phyloP scores from a whole-genome alignment of 1,139 yeast species.

The Yamadazyma mexicana region DNA sequence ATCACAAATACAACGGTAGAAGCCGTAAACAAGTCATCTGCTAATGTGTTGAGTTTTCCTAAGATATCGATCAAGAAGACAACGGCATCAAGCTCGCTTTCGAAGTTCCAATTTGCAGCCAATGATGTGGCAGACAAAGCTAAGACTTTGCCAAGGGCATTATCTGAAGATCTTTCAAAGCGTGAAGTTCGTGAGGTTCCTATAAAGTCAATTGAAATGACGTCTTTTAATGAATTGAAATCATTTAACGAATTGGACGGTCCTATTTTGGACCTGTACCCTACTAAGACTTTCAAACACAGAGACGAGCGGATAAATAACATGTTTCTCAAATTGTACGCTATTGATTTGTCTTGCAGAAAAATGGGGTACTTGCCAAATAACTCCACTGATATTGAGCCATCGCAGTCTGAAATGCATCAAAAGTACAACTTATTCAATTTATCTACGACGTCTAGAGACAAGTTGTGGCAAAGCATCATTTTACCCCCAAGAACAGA shows the following conservation, averaged over 20 bases:
- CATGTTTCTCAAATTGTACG: constrained; percentile 45
- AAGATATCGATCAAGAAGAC: constrained; percentile 1
- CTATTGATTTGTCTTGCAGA: constrained; percentile 44
- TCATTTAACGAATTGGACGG: neutral
- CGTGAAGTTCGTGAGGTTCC: neutral
- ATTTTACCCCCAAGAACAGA: constrained; percentile 50
- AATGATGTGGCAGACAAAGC: neutral
- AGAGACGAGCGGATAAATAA: constrained; percentile 51
- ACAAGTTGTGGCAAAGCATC: constrained; percentile 52
- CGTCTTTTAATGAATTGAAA: constrained; percentile 1
- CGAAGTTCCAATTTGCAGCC: neutral
- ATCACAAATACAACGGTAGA: constrained; percentile 2
- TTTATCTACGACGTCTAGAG: constrained; percentile 39
- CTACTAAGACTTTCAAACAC: constrained; percentile 22
- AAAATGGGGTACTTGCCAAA: constrained; percentile 28
- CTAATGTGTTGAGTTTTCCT: constrained; percentile 3
- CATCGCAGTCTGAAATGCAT: constrained; percentile 24
- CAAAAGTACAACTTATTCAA: constrained; percentile 25
- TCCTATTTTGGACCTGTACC: constrained; percentile 2
- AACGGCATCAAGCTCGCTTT: neutral
- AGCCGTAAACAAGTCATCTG: neutral
- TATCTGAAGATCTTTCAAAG: too few relatives aligned
- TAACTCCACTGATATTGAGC: constrained; percentile 19
- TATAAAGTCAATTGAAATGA: constrained; percentile 4
- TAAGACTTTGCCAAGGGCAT: too few relatives aligned